Base-by-base conservation (phyloP, 2,329 filamentous ascomycete genomes). In the Fusarium xylarioides region DNA sequence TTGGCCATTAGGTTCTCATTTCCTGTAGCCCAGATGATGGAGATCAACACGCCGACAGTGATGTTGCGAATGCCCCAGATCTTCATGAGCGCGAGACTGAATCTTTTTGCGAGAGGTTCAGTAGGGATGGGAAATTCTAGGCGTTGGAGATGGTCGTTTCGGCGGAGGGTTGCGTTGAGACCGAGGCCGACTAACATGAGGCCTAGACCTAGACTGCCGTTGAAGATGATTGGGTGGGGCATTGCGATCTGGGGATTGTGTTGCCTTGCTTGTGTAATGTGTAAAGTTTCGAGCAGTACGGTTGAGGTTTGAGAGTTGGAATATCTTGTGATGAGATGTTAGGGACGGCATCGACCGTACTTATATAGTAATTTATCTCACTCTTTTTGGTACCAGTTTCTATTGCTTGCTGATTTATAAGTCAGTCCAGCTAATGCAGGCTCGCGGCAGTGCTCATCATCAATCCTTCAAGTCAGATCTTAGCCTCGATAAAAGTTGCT, bases 1-100 rank as follows among this genome's bases (percentile, higher is more conserved):
- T 65, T 69, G 1, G 58, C 67, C 65, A 70, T 69, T 0, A 70
- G 19, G 0, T 2, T 69, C 8, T 70, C 67, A 5, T 70, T 32
- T 0, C 66, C n/a, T 0, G 23, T 50, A 0, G 28, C 21, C 67
- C 65, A 70, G 18, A 70, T 52, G 1, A 54, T 11, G 0, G 58
- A 46, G 12, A 70, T 37, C 11, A 69, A 11, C 4, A 50, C 32
- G 6, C 67, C 67, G 16, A 70, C 53, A 0, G 67, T 49, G 21
- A 70, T 70, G 9, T 70, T 70, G 1, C 67, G 58, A 11, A 70
- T 54, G 10, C 67, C 66, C 67, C 67, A 70, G 4, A 69, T 65
- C 2, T 19, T 49, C 67, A 70, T 70, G 0, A 70, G 42, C 1
- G 67, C 67, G 10, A 40, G 37, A 16, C 65, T 64, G 18, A 69